Conservation (phyloP, 345 rosid species). For the Isatis tinctoria region DNA sequence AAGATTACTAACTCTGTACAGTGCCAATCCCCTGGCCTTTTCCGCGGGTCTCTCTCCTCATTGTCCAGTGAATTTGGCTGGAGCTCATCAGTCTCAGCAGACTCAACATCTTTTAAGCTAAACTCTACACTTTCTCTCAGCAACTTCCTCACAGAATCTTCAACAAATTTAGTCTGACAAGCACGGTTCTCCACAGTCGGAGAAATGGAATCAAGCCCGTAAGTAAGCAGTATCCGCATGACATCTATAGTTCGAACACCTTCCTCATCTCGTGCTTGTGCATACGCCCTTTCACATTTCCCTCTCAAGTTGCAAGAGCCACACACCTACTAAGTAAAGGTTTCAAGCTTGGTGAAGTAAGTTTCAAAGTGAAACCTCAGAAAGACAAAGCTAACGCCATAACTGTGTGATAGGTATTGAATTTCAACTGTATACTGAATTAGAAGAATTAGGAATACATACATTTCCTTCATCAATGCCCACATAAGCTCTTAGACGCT, state of each 20-base stretch:
- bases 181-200: constrained; percentile 51
- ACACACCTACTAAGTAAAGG: constrained; percentile 56
- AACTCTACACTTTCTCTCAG: constrained; percentile 57
- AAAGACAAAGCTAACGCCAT: not conserved
- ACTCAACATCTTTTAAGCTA: constrained; percentile 36
- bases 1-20: constrained; percentile 60
- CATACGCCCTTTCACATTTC: constrained; percentile 82
- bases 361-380: not conserved
- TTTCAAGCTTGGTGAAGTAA: constrained; percentile 12
- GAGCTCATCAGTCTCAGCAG: constrained; percentile 11
- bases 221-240: constrained; percentile 70
- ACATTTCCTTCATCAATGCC: constrained; percentile 74
- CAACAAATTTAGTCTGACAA: constrained; percentile 55
- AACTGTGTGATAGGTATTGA: not conserved
- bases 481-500: constrained; percentile 70
- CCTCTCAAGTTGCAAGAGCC: constrained; percentile 86
- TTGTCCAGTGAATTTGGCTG: constrained; percentile 22
- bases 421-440: not conserved
- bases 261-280: constrained; percentile 57
- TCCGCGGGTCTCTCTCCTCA: constrained; percentile 29
- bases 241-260: constrained; percentile 75
- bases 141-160: constrained; percentile 61
- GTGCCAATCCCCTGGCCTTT: constrained; percentile 78
- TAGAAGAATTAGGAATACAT: constrained; percentile 26
- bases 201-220: constrained; percentile 55